Evolutionary conservation across 352 stramenopile species (phyloP), one percentile per base, ranked within the genome.

Genomic region (Plasmopara muralis): DNA sequence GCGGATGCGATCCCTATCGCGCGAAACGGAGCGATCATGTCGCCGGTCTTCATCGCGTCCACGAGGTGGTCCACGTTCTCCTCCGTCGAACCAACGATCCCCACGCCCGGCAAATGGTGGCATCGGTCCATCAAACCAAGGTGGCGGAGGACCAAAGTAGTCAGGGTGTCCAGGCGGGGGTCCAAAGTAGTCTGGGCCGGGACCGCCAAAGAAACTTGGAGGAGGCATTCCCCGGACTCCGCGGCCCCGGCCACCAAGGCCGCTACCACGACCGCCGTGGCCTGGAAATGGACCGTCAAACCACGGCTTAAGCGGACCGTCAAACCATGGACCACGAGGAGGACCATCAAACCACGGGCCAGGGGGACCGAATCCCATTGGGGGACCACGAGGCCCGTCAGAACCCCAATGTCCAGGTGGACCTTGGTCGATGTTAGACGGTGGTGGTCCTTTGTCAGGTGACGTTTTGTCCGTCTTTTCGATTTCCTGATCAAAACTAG

Each of bases 271-370:
- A 31, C 58, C 60, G 45, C 67, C 62, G 55, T 59, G 68, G 33
- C 75, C 74, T 33, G 79, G 79, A 31, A 85, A 87, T 29, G 79
- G 77, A 33, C 80, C 80, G 42, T 89, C 80, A 50, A 90, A 93
- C 83, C 83, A 93, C 18, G 82, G 83, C 1, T 65, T 71, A 35
- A 66, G 78, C 2, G 70, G 76, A 1, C 77, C 80, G 44, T 93
- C 76, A 57, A 87, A 93, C 79, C 79, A 89, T 16, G 72, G 71
- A 14, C 70, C 62, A 48, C 62, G 62, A 0, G 58, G 75, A 50
- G 71, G 74, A 9, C 77, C 83, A 65, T 89, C 74, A 44, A 86
- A 89, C 74, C 83, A 89, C 2, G 74, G 76, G 14, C 78, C 77
- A 39, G 58, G 74, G 4, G 70, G 76, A 0, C 64, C 68, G 29